Evolutionary conservation across 805 yeast genomes (phyloP), one percentile per base, ranked within the genome.

Genomic region (Candida nemodendra): DNA sequence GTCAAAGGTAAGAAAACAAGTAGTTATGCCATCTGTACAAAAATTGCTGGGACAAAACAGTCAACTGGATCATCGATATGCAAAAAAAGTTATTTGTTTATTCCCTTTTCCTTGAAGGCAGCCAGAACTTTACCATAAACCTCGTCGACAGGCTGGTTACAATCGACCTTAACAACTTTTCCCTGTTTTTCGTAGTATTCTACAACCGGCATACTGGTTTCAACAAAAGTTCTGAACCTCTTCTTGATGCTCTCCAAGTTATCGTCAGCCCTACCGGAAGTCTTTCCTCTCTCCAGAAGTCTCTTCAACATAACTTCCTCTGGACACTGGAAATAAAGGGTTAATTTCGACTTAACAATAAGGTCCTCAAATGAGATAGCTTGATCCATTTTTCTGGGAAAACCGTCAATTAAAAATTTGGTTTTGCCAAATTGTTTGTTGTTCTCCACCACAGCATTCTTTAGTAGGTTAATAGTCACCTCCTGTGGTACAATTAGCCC

Each of bases 321-420:
- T 1, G 91, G 86, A 61, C 95, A 85, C 48, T 84, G 89, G 55
- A 85, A 85, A 64, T 81, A 85, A 28, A 85, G 67, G 2, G 85
- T 79, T 63, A 83, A 76, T 18, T 78, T 69, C 45, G 86, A 82
- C 61, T 72, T 82, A 54, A 79, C 93, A 52, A 80, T 61, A 57
- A 78, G 69, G 27, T 84, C 78, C 66, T 91, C 98, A 60, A 91
- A 91, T n/a, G 91, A 84, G 27, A 84, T 42, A 0, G 98, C 98
- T 69, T 91, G 99, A 65, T 93, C 98, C 97, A 93, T 91, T 61
- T 90, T 88, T 61, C 98, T 78, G 33, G 99, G 99, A 75, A 93
- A 91, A 0, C 99, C 99, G 61, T 91, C 99, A 36, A 91, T 80
- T 53, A 91, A 68, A 61, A 90, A 91, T 50, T 78, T 78, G 36